phyloP scores from a whole-genome alignment of 768 basidiomycete species.

The Rhodotorula paludigena region DNA sequence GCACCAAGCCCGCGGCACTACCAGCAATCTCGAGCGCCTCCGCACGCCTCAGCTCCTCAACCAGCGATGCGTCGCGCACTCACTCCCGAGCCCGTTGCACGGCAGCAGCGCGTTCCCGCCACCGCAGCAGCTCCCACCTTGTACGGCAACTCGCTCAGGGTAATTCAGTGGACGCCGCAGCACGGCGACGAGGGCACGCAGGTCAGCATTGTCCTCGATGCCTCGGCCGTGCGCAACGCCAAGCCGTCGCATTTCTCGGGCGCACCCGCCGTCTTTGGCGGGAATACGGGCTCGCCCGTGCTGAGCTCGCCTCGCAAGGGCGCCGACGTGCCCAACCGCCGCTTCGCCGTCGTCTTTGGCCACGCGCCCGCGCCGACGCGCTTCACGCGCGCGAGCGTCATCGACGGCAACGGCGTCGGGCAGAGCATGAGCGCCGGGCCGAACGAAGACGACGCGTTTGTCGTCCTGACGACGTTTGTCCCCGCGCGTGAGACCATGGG shows the following conservation, averaged over 20 bases:
- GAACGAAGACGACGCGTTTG: constrained; percentile 33
- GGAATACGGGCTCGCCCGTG: background rate
- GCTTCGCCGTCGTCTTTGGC: constrained; percentile 29
- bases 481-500: constrained; percentile 22
- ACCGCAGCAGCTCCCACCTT: background rate
- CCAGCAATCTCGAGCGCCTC: too few relatives aligned
- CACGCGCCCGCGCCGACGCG: constrained; percentile 10
- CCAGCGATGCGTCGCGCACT: too few relatives aligned
- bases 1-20: background rate
- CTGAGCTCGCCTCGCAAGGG: background rate
- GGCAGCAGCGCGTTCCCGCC: too few relatives aligned
- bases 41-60: too few relatives aligned
- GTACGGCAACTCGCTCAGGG: background rate
- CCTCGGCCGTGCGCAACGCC: constrained; percentile 6
- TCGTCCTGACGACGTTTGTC: constrained; percentile 34
- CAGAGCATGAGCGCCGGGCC: constrained; percentile 30
- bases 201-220: constrained; percentile 36
- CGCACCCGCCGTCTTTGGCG: constrained; percentile 7
- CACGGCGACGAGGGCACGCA: constrained; percentile 32
- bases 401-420: constrained; percentile 36
- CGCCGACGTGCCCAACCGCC: background rate
- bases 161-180: constrained; percentile 36
- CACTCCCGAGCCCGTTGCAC: too few relatives aligned
- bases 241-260: background rate
- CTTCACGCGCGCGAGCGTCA: constrained; percentile 29